These are phyloP conservation scores for Trichocladium antarcticum DNA, from an alignment of 495 filamentous ascomycete species.

Conservation along the genomic window DNA sequence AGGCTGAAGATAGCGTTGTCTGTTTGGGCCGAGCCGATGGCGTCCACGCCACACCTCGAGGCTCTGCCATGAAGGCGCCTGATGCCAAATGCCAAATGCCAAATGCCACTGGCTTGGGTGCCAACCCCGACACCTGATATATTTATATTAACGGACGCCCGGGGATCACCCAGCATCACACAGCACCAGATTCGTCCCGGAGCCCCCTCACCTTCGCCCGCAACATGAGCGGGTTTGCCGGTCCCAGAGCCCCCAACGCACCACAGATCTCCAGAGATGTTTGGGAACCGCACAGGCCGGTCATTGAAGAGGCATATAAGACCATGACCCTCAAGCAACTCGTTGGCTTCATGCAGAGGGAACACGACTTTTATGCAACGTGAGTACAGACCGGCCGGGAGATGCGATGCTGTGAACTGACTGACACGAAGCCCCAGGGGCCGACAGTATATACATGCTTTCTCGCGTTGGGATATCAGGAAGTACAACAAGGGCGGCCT, in stretches of 20 bases:
- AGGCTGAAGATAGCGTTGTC: too few relatives aligned
- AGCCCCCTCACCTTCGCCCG: too few relatives aligned
- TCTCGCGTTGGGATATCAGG: conserved; percentile 7
- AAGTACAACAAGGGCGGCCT: conserved; percentile 11
- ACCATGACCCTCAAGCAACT: conserved; percentile 9
- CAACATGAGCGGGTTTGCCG: conserved; percentile 1
- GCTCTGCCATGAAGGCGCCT: too few relatives aligned
- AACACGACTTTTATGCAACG: conserved; percentile 22
- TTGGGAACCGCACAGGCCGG: conserved; percentile 5
- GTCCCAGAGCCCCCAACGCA: neutral
- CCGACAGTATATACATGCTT: conserved; percentile 16
- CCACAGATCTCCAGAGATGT: conserved; percentile 1
- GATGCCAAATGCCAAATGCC: too few relatives aligned
- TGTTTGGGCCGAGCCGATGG: too few relatives aligned
- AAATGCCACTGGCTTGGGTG: too few relatives aligned
- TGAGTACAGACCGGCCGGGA: conserved; percentile 4
- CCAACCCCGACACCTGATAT: too few relatives aligned
- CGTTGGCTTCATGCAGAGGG: conserved; percentile 13
- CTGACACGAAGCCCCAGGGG: conserved; percentile 6
- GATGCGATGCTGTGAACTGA: neutral
- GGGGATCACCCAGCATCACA: too few relatives aligned
- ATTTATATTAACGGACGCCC: too few relatives aligned
- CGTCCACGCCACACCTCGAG: too few relatives aligned
- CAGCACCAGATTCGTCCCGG: too few relatives aligned
- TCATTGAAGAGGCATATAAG: conserved; percentile 10